Evolutionary conservation across 331 rosid genomes (phyloP).

Genomic region (Cydonia oblonga): DNA sequence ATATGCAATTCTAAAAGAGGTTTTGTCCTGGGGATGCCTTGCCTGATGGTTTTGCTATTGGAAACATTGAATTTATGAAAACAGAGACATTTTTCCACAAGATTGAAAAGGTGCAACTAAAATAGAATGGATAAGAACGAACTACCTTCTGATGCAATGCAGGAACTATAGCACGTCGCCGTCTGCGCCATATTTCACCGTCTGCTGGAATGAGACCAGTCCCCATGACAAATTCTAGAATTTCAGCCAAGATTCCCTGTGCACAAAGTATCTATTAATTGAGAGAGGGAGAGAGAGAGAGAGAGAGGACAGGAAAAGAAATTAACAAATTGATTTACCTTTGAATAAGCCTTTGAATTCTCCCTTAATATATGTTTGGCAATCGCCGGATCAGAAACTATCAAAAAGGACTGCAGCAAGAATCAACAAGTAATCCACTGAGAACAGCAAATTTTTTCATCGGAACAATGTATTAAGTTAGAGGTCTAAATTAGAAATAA

Average conservation of each 20-base stretch:
- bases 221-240: slow-evolving; percentile 93
- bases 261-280: slow-evolving; percentile 11
- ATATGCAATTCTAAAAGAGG: too few species aligned
- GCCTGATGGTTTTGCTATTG: background rate
- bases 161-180: slow-evolving; percentile 88
- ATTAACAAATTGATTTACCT: slow-evolving; percentile 37
- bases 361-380: slow-evolving; percentile 78
- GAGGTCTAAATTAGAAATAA: slow-evolving; percentile 6
- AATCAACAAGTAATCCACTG: slow-evolving; percentile 9
- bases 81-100: background rate
- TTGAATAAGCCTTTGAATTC: slow-evolving; percentile 87
- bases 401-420: slow-evolving; percentile 69
- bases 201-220: slow-evolving; percentile 98
- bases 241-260: slow-evolving; percentile 98
- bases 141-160: slow-evolving; percentile 79
- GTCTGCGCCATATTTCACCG: slow-evolving; percentile 86
- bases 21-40: background rate
- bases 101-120: background rate
- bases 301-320: background rate
- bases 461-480: background rate
- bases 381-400: slow-evolving; percentile 92
- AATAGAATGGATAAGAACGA: background rate
- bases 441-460: background rate
- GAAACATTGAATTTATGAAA: background rate
- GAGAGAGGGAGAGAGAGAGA: background rate